Evolutionary conservation across 177 flowering plant genomes (phyloP).

Genomic region (Vitis hybrid): DNA sequence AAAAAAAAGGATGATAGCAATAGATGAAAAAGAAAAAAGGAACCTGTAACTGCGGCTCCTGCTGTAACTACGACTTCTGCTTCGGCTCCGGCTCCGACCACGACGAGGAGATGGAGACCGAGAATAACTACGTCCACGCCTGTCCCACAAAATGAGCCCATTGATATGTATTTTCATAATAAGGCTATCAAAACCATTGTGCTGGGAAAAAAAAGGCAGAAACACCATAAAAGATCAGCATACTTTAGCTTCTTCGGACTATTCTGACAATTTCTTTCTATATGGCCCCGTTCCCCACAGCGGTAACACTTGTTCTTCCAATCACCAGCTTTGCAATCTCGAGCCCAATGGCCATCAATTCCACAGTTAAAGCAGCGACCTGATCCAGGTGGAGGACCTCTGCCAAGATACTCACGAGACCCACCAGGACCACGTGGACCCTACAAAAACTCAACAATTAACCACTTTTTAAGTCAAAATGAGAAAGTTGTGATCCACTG

Average conservation of each 20-base stretch:
- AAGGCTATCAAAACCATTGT: too few relatives aligned
- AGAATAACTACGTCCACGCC: conserved; percentile 46
- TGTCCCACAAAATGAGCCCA: conserved; percentile 5
- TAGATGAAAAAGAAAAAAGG: background rate
- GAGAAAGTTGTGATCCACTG: too few relatives aligned
- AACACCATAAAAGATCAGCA: background rate
- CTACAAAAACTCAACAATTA: conserved; percentile 28
- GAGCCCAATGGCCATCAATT: conserved; percentile 97
- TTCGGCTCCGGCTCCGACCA: conserved; percentile 61
- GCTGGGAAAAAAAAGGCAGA: background rate
- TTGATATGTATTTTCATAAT: background rate
- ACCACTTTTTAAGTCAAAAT: background rate
- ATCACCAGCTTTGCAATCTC: conserved; percentile 98
- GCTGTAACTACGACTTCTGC: conserved; percentile 43
- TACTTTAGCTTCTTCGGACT: conserved; percentile 83
- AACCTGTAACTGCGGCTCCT: conserved; percentile 87
- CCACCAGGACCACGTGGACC: conserved; percentile 87
- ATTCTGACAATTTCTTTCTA: conserved; percentile 85
- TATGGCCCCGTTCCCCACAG: conserved; percentile 93
- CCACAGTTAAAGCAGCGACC: conserved; percentile 99
- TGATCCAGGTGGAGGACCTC: conserved; percentile 96
- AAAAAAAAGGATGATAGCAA: background rate
- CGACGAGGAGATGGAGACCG: conserved; percentile 78
- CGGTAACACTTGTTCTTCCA: conserved; percentile 98
- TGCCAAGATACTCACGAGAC: conserved; percentile 72